Evolutionary conservation across 148 eudicot genomes (phyloP).

Genomic region (Silene latifolia): DNA sequence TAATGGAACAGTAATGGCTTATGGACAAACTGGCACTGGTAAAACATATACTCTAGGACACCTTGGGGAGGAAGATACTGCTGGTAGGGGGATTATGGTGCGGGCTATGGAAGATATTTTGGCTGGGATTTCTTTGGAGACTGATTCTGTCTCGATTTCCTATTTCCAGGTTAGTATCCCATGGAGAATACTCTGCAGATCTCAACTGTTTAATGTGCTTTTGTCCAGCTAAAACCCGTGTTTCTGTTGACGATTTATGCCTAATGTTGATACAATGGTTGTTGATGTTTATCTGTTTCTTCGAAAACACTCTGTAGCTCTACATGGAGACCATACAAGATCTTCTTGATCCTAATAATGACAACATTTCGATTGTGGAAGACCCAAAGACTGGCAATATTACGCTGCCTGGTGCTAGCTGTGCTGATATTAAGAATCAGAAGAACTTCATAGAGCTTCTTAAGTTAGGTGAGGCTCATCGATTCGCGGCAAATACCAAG

Average conservation of each 20-base stretch:
- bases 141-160: slow-evolving; percentile 63
- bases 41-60: slow-evolving; percentile 85
- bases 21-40: slow-evolving; percentile 96
- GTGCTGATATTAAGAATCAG: slow-evolving; percentile 70
- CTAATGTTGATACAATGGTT: slow-evolving; percentile 1
- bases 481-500: slow-evolving; percentile 91
- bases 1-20: slow-evolving; percentile 93
- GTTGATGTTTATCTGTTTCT: not conserved
- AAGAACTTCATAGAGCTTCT: slow-evolving; percentile 70
- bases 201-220: not conserved
- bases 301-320: slow-evolving; percentile 43
- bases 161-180: slow-evolving; percentile 66
- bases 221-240: slow-evolving; percentile 9
- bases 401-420: slow-evolving; percentile 73
- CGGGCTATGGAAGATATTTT: slow-evolving; percentile 95
- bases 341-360: slow-evolving; percentile 80
- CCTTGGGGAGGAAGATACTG: slow-evolving; percentile 81
- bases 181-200: not conserved
- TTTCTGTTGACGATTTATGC: not conserved
- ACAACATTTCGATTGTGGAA: slow-evolving; percentile 71
- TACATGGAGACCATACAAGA: slow-evolving; percentile 95
- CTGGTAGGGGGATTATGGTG: slow-evolving; percentile 92
- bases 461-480: slow-evolving; percentile 81
- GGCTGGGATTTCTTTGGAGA: slow-evolving; percentile 53
- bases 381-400: slow-evolving; percentile 87